A percentile compares a stretch with the other conserved stretches of the same genome.
Evolutionary conservation across 805 yeast species (phyloP).

Genomic region (Metschnikowia gelsemii): DNA sequence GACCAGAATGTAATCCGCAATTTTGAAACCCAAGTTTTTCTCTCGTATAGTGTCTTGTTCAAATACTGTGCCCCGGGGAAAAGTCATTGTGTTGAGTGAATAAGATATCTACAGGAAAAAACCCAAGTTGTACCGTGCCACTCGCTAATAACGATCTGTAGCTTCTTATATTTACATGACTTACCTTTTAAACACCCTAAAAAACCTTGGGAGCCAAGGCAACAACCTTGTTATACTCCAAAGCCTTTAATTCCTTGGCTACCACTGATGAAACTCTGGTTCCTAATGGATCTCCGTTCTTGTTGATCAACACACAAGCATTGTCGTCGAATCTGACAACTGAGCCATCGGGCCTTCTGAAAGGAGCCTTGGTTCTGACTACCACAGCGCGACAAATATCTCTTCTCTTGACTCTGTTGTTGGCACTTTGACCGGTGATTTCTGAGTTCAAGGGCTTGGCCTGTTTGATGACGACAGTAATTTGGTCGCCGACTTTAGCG

Average conservation of each 20-base stretch:
- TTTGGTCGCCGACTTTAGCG: constrained; percentile 86
- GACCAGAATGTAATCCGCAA: too few species aligned
- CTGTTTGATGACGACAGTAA: constrained; percentile 91
- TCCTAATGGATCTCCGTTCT: constrained; percentile 91
- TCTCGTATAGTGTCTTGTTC: too few species aligned
- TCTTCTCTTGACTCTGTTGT: constrained; percentile 86
- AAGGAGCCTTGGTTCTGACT: constrained; percentile 83
- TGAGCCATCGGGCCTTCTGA: constrained; percentile 82
- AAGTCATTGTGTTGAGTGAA: too few species aligned
- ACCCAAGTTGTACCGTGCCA: not conserved
- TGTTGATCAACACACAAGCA: constrained; percentile 93
- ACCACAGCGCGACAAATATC: constrained; percentile 95
- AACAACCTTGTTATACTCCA: constrained; percentile 80
- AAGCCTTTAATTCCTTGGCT: constrained; percentile 83
- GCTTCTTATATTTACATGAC: constrained; percentile 12
- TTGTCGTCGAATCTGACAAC: constrained; percentile 88
- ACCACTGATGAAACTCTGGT: constrained; percentile 89
- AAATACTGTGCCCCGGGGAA: too few species aligned
- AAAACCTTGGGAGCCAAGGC: constrained; percentile 78
- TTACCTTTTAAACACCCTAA: constrained; percentile 11
- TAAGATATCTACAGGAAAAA: not conserved
- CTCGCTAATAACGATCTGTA: constrained; percentile 1
- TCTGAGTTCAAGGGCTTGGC: constrained; percentile 75
- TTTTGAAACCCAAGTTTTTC: too few species aligned
- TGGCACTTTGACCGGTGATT: constrained; percentile 69